Base-by-base conservation (phyloP, 306 rosid species). In the Lagenaria siceraria region DNA sequence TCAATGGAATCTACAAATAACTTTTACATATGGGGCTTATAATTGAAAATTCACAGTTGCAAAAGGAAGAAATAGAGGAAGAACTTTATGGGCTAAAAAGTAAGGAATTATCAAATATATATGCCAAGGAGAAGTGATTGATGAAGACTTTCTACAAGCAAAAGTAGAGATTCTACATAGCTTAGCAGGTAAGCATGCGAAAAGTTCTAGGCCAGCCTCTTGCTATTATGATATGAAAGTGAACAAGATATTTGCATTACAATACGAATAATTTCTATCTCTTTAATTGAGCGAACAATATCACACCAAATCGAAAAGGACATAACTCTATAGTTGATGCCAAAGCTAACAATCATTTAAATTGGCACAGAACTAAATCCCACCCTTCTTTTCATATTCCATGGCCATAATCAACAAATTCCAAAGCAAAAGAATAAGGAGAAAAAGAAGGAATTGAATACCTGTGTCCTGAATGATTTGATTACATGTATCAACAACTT, bases 401-500 rank as follows among this genome's bases (percentile, higher is more conserved):
- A 71, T 68, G 17, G 33, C 11, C 33, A 68, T 40, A 68, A 65
- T 68, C 7, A 21, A 42, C 31, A 40, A 42, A 66, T 68, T 68
- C 54, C 74, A 68, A 68, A 68, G 74, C 54, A 53, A 36, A 75
- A 59, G 52, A 63, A 46, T 14, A 27, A 69, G 4, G 8, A 36
- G 56, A 33, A 55, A 24, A 31, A n/a, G 12, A 49, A 56, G 6
- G 7, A 51, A 31, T n/a, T 42, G 36, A 53, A 77, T 79, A 87
- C 97, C 91, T 82, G 84, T 24, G 81, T 77, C 74, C 90, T 86
- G 83, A 84, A 96, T 61, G 90, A 63, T 82, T 86, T 92, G 78
- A 92, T 88, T 27, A 85, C 85, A 18, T 84, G 21, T 80, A 73
- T 61, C 88, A 95, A 77, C 78, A 92, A 52, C 64, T 86, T 72